Conservation (phyloP, 208 protist genomes). For the Tritrichomonas musculus region DNA sequence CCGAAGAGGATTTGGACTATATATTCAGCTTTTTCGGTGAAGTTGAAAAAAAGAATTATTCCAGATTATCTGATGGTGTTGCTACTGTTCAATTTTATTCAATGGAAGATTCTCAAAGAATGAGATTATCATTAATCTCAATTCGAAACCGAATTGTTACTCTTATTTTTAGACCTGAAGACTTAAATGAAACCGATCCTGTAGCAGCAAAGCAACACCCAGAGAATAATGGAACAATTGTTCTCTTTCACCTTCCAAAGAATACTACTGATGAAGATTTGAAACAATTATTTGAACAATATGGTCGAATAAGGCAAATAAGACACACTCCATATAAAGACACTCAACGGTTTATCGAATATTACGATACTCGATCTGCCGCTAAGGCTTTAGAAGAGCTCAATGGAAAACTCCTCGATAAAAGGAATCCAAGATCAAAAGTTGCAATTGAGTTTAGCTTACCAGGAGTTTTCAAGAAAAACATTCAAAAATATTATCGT, state of each 20-base stretch:
- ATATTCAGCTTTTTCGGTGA: too few species aligned
- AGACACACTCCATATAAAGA: neutral
- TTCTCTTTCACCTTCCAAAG: neutral
- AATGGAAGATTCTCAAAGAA: too few species aligned
- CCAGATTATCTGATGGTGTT: too few species aligned
- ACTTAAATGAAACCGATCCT: too few species aligned
- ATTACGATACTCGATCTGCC: neutral
- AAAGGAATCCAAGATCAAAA: neutral
- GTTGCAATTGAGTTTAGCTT: slow-evolving; percentile 6
- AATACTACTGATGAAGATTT: neutral
- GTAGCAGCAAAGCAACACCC: neutral
- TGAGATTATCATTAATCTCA: too few species aligned
- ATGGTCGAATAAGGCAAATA: neutral
- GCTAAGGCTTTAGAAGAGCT: neutral
- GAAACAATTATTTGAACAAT: neutral
- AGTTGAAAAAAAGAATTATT: too few species aligned
- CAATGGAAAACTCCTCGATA: neutral
- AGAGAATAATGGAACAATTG: neutral
- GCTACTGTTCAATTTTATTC: too few species aligned
- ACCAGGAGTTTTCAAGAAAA: neutral
- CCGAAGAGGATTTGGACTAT: too few species aligned
- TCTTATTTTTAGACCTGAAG: too few species aligned
- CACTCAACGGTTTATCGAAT: neutral
- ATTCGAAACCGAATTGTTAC: too few species aligned
- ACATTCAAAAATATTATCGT: too few species aligned